These are phyloP conservation scores for Pseudoneurospora amorphoporcata DNA, from an alignment of 495 filamentous ascomycete species.

Conservation along the genomic window DNA sequence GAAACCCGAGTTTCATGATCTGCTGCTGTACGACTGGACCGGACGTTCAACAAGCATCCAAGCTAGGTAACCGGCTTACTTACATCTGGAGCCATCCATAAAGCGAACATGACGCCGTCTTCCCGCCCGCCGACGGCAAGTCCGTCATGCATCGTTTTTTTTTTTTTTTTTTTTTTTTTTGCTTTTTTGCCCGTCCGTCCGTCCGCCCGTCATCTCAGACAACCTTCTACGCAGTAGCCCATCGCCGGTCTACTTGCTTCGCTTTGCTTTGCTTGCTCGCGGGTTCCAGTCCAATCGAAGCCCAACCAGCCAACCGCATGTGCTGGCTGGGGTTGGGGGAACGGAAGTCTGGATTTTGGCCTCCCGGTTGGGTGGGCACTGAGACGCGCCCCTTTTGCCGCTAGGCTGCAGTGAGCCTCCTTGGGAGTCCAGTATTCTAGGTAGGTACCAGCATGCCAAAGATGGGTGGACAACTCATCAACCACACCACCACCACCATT, in stretches of 20 bases:
- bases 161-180: neutral
- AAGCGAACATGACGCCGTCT: neutral
- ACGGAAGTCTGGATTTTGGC: neutral
- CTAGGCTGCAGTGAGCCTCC: constrained; percentile 26
- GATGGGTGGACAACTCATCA: neutral
- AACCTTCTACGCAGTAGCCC: neutral
- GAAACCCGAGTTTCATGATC: neutral
- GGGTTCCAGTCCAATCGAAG: constrained; percentile 27
- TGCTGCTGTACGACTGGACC: neutral
- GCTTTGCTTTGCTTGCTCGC: neutral
- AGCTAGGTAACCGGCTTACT: neutral
- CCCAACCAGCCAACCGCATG: constrained; percentile 17
- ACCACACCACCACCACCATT: neutral
- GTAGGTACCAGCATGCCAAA: neutral
- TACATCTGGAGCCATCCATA: neutral
- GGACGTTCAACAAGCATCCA: neutral
- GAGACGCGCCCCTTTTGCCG: constrained; percentile 29
- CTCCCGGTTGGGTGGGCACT: constrained; percentile 41
- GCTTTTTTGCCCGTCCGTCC: neutral
- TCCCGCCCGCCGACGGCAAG: neutral
- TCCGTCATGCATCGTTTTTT: neutral
- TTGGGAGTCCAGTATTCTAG: no score
- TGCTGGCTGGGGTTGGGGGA: neutral
- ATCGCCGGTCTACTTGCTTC: neutral
- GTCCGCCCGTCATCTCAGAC: neutral